Base-by-base conservation (phyloP, 2,329 filamentous ascomycete species). In the Chaetomium olivaceum region DNA sequence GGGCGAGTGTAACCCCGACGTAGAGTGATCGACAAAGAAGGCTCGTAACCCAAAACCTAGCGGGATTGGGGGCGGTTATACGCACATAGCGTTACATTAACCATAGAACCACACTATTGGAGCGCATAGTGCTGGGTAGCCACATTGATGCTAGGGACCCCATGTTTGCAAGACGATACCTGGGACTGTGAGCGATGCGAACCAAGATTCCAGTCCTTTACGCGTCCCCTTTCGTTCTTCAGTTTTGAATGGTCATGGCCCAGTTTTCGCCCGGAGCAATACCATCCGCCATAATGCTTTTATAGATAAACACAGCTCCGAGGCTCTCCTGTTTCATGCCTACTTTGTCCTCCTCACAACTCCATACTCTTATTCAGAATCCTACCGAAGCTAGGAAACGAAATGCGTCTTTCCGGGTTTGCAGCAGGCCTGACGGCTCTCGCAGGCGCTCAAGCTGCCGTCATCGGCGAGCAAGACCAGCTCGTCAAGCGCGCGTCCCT, bases 401-500 rank as follows among this genome's bases (percentile, higher is more conserved):
- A n/a, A 29, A 55, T 55, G 52, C 52, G 52, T 31, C 14, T 55
- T 12, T 55, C 52, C 19, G 23, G 19, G 8, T 25, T 55, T 16
- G 27, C 12, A 21, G 31, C 27, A 33, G 25, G 27, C 52, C 16
- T 55, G 6, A 33, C 16, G 19, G 52, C 52, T 29, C 52, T 55
- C 27, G 29, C 16, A 14, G 25, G 52, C 1, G 52, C 19, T 7
- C 25, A 55, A 4, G 25, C 27, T 8, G 52, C 52, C 19, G 52
- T 19, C 16, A 21, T 55, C 16, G 25, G 29, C 52, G 52, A 33
- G 4, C 52, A 33, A 16, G 52, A 21, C 9, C 52, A 55, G 52
- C 52, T 55, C 16, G 25, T 55, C 16, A 55, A 55, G 29, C 52
- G 52, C 16, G 52, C 52, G 27, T 55, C 52, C 6, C 52, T 55